Evolutionary conservation across 164 flowering plant genomes (phyloP), one percentile per base, ranked within the genome.

Genomic region (Vitis cinerea): DNA sequence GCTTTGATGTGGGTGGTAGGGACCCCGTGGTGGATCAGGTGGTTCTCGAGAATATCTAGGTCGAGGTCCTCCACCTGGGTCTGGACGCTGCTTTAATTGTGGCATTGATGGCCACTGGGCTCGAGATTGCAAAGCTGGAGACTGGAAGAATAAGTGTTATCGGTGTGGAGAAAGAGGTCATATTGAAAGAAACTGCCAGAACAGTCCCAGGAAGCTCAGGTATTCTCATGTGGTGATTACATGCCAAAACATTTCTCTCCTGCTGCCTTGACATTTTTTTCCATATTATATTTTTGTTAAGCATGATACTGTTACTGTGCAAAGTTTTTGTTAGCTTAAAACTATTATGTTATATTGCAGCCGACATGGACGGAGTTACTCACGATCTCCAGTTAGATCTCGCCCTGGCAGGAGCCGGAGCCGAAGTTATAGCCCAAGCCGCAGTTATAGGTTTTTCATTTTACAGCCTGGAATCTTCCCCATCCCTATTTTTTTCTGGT

Each of bases 71-170:
- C 87, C 97, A 69, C 98, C 98, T 68, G 98, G 98, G 15, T 84
- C 97, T 11, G 98, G 98, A 4, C 91, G 98, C 55, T 94, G 98
- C 79, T 94, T 91, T 76, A 94, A 94, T 69, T 94, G 98, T 83
- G 98, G 98, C 2, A 53, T 94, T 71, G 98, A 94, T 78, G 98
- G 98, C 8, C 98, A 94, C 64, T 94, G 98, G 98, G 98, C 98
- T 27, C 85, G 98, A 37, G 98, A 94, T 73, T 94, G 98, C 84
- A 94, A 89, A 78, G 97, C 98, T 64, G 97, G 98, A 13, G 98
- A 94, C 79, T 94, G 97, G 98, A 94, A 94, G 79, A 94, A 94
- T 74, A 92, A 89, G 79, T 94, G 98, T 69, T 92, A 94, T 60
- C 97, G 97, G 49, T 94, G 97, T 78, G 98, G 98, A 0, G 92